Base-by-base conservation (phyloP, 164 flowering plant species). In the Vitis labrusca region DNA sequence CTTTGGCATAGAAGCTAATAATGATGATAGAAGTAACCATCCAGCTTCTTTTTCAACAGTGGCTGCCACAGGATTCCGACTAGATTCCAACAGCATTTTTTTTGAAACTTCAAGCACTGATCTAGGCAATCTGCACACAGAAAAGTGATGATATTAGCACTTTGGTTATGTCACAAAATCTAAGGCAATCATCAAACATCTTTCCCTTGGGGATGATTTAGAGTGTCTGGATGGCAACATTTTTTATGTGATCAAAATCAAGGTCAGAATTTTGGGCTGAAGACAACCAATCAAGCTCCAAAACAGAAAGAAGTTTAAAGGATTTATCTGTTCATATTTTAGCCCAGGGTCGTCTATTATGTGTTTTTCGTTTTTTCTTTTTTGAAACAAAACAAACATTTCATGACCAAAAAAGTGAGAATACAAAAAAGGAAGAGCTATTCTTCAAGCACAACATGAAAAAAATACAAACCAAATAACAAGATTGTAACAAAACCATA, bases 11-110 rank as follows among this genome's bases (percentile, higher is more conserved):
- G 97, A 91, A 73, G 89, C 78, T 57, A 96, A 72, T 19, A 90
- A 76, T 66, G 99, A 90, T 53, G 97, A 88, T 56, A 96, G 72
- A 67, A 96, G 97, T 56, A 81, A 75, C 99, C 99, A 96, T 53
- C 97, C 98, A 74, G 95, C 92, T 85, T 93, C 92, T 66, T 89
- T 84, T 77, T 88, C 95, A 65, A 84, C 82, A 47, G 76, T 71
- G 51, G 92, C 85, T 72, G 85, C 94, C 17, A 76, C 73, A 77
- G 91, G 85, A 66, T 89, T 90, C 55, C 91, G 82, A 76, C 91
- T 81, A 68, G 83, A 79, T 76, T 89, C 88, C 23, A 73, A 83
- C 73, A 96, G 72, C 94, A 96, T 83, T 78, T 86, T 89, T 84
- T 82, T 90, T 61, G 93, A 86, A 79, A 91, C 87, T 66, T 91